Conservation (phyloP, 768 basidiomycete species). For the Lyophyllum decastes region DNA sequence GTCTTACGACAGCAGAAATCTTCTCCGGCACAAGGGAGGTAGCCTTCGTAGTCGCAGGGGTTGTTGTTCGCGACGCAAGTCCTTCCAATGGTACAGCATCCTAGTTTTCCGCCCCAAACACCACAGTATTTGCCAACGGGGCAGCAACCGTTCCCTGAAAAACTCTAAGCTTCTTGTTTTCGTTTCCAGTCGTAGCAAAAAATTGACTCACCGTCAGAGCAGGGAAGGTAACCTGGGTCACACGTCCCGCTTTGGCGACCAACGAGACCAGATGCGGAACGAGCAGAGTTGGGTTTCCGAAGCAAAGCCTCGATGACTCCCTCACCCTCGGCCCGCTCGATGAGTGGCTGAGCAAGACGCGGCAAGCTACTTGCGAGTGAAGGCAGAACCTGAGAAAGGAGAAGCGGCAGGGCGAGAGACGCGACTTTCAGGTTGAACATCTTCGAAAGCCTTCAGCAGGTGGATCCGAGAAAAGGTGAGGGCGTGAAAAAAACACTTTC, state of each 20-base stretch:
- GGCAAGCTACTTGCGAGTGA: not conserved
- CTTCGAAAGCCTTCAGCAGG: not conserved
- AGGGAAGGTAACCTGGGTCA: conserved; percentile 6
- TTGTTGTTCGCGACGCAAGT: conserved; percentile 18
- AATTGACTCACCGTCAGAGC: conserved; percentile 9
- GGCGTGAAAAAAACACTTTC: not conserved
- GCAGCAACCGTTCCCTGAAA: conserved; percentile 19
- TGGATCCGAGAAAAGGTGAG: not conserved
- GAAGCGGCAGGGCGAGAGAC: not conserved
- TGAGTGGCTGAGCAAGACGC: not conserved
- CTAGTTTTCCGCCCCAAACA: conserved; percentile 19
- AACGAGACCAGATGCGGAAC: not conserved
- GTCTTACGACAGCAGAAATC: conserved; percentile 25
- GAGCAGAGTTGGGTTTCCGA: conserved; percentile 1
- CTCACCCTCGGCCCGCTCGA: not conserved
- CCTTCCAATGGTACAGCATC: conserved; percentile 21
- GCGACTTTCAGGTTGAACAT: not conserved
- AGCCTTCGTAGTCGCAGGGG: conserved; percentile 13
- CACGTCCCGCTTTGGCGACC: conserved; percentile 2
- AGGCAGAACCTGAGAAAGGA: not conserved
- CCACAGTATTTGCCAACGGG: conserved; percentile 24
- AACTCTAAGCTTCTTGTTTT: not conserved
- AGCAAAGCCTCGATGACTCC: conserved; percentile 10
- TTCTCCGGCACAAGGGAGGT: conserved; percentile 17
- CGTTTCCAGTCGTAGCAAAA: not conserved